Evolutionary conservation across 108 stramenopile species (phyloP), one percentile per base, ranked within the genome.

Genomic region (Nitzschia sp.): DNA sequence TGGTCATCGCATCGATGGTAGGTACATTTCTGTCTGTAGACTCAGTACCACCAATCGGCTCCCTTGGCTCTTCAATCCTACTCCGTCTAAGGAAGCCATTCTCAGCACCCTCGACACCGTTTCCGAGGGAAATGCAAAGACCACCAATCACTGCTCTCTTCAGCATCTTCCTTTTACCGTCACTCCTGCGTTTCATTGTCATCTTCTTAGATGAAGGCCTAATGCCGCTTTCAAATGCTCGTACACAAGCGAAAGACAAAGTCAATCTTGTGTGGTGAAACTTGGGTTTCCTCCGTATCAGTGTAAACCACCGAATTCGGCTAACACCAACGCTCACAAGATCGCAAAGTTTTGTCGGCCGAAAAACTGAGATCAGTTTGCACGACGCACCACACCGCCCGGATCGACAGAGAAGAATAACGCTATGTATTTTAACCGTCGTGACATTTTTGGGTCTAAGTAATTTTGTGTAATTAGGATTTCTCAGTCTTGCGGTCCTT

Each of bases 281-380:
- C 48, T 50, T 50, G 13, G 48, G 17, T 50, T 50, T 21, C 4
- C 19, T 21, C 8, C 9, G 4, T 5, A 50, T n/a, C 5, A 50
- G 16, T 19, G 8, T 11, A 22, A 21, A 4, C 19, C 8, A 11
- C 4, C 21, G 48, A 50, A 50, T 50, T 50, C 19, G 48, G 48
- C 48, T 50, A 50, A 50, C 48, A 50, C 19, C 21, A 21, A 22
- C 16, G 8, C 48, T 50, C 4, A 50, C 48, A 50, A 50, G 48
- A 50, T 50, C 48, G 48, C 48, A 50, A 41, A 50, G 19, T 50
- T 50, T 50, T n/a, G 19, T 50, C 21, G 48, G 19, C 48, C 48
- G 19, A 50, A 22, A 50, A 21, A n/a, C 19, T 50, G 48, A 50
- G 38, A 41, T 41, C n/a, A n/a, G n/a, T n/a, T n/a, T n/a, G n/a